Evolutionary conservation across 2,329 filamentous ascomycete species (phyloP).

Genomic region (Colletotrichum echinochloae): DNA sequence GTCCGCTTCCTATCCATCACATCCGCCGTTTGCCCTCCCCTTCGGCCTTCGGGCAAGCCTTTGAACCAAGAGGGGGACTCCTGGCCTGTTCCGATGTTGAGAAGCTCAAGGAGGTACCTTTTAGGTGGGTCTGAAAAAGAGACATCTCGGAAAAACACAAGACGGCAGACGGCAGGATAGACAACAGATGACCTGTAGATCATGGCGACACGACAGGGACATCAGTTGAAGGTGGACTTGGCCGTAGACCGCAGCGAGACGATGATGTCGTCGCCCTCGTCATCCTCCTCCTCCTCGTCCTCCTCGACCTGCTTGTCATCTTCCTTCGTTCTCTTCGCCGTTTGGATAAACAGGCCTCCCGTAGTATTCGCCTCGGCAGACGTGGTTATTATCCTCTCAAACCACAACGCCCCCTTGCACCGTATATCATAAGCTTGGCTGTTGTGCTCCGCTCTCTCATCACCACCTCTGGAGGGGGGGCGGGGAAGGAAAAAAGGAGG

Average conservation of each 20-base stretch:
- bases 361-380: neutral
- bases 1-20: neutral
- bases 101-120: constrained; percentile 1
- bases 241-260: neutral
- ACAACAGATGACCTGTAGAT: constrained; percentile 28
- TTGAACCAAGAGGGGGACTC: neutral
- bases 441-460: constrained; percentile 26
- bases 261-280: constrained; percentile 1
- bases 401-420: neutral
- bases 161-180: constrained; percentile 14
- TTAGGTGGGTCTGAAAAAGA: constrained; percentile 15
- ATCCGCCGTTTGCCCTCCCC: constrained; percentile 15
- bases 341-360: neutral
- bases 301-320: neutral
- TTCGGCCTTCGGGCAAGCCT: neutral
- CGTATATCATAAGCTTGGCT: constrained; percentile 30
- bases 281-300: neutral
- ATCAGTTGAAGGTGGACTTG: neutral
- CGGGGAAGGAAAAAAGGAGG: constrained; percentile 16
- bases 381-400: constrained; percentile 15
- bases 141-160: constrained; percentile 22
- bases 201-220: constrained; percentile 12
- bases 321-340: neutral
- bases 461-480: neutral
- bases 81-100: constrained; percentile 14